Conservation (phyloP, 768 basidiomycete genomes). For the Termitomyces sp. region DNA sequence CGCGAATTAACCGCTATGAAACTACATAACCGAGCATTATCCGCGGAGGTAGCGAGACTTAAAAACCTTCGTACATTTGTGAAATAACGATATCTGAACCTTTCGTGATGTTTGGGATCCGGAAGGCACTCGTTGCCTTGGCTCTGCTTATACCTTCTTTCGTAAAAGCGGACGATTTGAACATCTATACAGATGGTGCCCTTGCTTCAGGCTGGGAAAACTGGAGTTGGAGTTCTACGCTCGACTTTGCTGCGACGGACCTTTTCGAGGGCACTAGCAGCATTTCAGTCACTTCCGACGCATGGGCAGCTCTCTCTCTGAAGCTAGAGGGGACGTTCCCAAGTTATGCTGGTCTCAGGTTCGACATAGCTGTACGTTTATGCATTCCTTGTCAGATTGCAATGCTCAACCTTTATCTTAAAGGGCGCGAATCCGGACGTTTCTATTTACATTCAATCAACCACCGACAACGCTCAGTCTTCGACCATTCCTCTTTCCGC, state of each 20-base stretch:
- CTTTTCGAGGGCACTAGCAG: slow-evolving; percentile 39
- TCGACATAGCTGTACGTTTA: slow-evolving; percentile 47
- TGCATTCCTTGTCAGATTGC: not conserved
- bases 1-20: slow-evolving; percentile 15
- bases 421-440: slow-evolving; percentile 47
- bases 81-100: not conserved
- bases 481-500: slow-evolving; percentile 41
- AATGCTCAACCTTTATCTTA: not conserved
- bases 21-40: slow-evolving; percentile 15
- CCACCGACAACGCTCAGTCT: slow-evolving; percentile 34
- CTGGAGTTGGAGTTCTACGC: slow-evolving; percentile 48
- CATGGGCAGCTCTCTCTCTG: slow-evolving; percentile 47
- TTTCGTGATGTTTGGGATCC: slow-evolving; percentile 8
- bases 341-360: slow-evolving; percentile 44
- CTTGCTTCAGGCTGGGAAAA: slow-evolving; percentile 48
- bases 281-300: slow-evolving; percentile 40
- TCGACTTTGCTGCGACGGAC: slow-evolving; percentile 46
- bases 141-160: slow-evolving; percentile 22
- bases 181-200: slow-evolving; percentile 39
- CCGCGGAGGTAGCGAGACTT: slow-evolving; percentile 6
- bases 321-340: slow-evolving; percentile 42
- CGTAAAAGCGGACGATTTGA: slow-evolving; percentile 32
- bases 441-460: slow-evolving; percentile 38
- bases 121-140: slow-evolving; percentile 17
- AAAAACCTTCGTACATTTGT: slow-evolving; percentile 1